Evolutionary conservation across 2,329 filamentous ascomycete species (phyloP).

Genomic region (Macrophomina pseudophaseolina): DNA sequence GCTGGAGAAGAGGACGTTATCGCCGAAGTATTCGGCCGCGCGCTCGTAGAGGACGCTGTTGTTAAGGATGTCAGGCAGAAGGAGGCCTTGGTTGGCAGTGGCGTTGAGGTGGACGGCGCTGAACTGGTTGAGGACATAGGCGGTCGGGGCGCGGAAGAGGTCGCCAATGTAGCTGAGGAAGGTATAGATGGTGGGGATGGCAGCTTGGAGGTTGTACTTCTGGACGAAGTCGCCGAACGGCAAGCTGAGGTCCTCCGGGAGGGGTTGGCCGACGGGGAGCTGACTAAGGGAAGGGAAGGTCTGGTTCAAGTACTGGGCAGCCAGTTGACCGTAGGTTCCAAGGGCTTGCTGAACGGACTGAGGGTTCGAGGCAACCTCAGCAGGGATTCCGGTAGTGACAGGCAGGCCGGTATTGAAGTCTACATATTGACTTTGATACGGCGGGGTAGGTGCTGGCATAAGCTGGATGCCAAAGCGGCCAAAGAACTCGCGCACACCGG

Average conservation of each 20-base stretch:
- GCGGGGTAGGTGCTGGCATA: conserved; percentile 29
- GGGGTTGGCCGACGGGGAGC: conserved; percentile 30
- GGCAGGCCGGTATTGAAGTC: conserved; percentile 40
- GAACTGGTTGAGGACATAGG: conserved; percentile 49
- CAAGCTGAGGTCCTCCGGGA: conserved; percentile 54
- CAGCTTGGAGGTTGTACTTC: conserved; percentile 54
- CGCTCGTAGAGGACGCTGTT: conserved; percentile 35
- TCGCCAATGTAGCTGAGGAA: conserved; percentile 54
- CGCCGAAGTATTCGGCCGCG: conserved; percentile 28
- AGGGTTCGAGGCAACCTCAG: neutral
- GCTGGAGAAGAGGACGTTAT: conserved; percentile 30
- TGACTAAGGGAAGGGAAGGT: conserved; percentile 1
- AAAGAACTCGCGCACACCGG: conserved; percentile 52
- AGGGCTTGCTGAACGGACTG: conserved; percentile 29
- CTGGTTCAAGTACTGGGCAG: conserved; percentile 42
- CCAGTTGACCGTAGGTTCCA: conserved; percentile 34
- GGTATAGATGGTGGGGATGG: conserved; percentile 49
- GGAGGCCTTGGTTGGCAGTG: conserved; percentile 22
- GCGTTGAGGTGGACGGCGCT: conserved; percentile 27
- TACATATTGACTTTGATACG: neutral
- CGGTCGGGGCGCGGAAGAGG: conserved; percentile 48
- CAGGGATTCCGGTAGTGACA: neutral
- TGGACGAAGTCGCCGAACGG: conserved; percentile 55
- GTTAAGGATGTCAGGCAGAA: conserved; percentile 16
- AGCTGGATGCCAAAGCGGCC: conserved; percentile 47